phyloP scores from a whole-genome alignment of 371 early-diverging fungal genomes.

The Haplosporangium sp. region DNA sequence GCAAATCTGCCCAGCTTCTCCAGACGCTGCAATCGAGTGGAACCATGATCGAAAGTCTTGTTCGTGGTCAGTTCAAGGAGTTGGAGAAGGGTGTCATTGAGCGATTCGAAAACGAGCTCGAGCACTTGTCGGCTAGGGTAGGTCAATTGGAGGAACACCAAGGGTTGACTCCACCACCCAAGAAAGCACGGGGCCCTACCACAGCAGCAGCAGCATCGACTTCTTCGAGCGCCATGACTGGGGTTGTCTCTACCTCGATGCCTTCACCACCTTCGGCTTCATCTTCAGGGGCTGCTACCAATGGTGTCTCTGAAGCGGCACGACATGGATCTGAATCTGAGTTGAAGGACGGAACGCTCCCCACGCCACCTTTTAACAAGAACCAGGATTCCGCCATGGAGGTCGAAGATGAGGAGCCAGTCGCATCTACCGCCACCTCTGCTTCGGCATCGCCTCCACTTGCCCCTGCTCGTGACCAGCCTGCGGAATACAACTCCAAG shows the following conservation, averaged over 20 bases:
- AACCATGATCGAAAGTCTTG: constrained; percentile 80
- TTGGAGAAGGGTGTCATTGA: constrained; percentile 70
- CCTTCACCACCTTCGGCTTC: constrained; percentile 26
- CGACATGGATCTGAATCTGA: neutral
- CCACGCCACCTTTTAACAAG: constrained; percentile 51
- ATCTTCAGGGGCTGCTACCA: neutral
- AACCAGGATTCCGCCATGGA: constrained; percentile 51
- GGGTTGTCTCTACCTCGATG: constrained; percentile 24
- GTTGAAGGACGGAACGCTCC: constrained; percentile 47
- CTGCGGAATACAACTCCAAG: constrained; percentile 34
- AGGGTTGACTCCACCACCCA: constrained; percentile 41
- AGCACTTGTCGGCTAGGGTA: constrained; percentile 34
- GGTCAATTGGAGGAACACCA: constrained; percentile 38
- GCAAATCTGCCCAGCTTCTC: constrained; percentile 78
- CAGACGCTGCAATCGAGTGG: constrained; percentile 80
- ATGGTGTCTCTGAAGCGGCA: neutral
- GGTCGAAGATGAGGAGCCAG: constrained; percentile 36
- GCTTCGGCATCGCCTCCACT: constrained; percentile 12
- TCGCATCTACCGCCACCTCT: constrained; percentile 13
- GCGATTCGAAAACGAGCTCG: constrained; percentile 43
- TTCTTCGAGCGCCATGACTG: constrained; percentile 19
- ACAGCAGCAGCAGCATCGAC: neutral
- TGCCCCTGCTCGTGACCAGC: constrained; percentile 16
- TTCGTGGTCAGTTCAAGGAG: constrained; percentile 79
- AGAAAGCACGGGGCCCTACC: constrained; percentile 10